Percentiles rank a stretch among this genome's conserved stretches.
Conservation (phyloP, 352 stramenopile genomes). For the Pseudoperonospora humuli region DNA sequence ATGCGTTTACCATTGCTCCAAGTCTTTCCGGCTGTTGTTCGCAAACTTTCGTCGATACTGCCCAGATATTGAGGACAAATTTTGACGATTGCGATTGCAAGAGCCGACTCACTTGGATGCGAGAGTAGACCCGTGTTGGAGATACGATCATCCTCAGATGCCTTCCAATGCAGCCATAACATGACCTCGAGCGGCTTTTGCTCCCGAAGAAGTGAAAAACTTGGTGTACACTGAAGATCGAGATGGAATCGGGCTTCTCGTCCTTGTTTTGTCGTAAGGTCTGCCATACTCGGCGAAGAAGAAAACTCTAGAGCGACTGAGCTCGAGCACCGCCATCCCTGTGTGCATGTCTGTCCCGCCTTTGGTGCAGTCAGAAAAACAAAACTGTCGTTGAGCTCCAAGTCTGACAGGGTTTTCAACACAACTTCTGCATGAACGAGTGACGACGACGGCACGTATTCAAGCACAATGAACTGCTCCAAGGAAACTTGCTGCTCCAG, state of each 20-base stretch:
- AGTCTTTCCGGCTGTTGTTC: background rate
- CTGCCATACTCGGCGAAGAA: background rate
- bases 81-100: conserved; percentile 18
- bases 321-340: conserved; percentile 15
- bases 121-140: background rate
- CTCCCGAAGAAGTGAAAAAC: conserved; percentile 19
- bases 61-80: conserved; percentile 16
- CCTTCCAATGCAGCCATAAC: conserved; percentile 25
- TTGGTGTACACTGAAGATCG: conserved; percentile 20
- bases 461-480: conserved; percentile 24
- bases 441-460: conserved; percentile 32
- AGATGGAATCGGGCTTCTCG: conserved; percentile 16
- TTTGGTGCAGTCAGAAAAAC: conserved; percentile 16
- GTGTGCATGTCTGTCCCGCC: background rate
- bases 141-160: background rate
- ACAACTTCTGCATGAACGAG: conserved; percentile 25
- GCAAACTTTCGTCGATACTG: background rate
- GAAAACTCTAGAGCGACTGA: conserved; percentile 19
- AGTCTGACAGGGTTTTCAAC: conserved; percentile 21
- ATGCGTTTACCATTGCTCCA: background rate
- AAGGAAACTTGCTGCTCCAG: conserved; percentile 19
- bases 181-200: conserved; percentile 12
- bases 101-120: conserved; percentile 2
- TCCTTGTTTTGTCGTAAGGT: background rate
- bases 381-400: conserved; percentile 18